Evolutionary conservation across 352 stramenopile species (phyloP).

Genomic region (Ophiocytium majus): DNA sequence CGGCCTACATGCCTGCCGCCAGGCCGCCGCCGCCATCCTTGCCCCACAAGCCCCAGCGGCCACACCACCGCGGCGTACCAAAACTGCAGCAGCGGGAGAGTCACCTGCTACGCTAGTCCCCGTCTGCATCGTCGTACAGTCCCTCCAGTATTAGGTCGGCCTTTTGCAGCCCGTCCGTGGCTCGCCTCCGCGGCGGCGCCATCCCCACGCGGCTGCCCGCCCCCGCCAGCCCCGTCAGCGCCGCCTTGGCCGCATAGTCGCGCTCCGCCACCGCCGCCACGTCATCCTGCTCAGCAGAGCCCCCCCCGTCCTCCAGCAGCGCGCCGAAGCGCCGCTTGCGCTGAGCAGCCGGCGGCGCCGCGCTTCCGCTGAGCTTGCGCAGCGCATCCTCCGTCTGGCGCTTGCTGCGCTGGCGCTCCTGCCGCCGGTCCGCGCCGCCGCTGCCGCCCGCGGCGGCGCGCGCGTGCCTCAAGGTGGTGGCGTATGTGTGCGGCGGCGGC

Average conservation of each 20-base stretch:
- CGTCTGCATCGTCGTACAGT: conserved; percentile 11
- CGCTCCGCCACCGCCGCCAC: background rate
- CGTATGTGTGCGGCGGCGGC: background rate
- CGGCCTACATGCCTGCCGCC: too few species aligned
- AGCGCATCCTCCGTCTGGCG: background rate
- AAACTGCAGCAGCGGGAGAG: too few species aligned
- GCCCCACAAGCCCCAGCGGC: too few species aligned
- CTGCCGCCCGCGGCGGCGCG: background rate
- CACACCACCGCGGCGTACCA: too few species aligned
- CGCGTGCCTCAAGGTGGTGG: background rate
- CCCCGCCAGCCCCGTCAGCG: background rate
- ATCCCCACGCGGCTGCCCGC: background rate
- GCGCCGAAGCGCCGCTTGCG: background rate
- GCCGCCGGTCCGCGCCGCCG: background rate
- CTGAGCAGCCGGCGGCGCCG: background rate
- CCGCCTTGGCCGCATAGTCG: background rate
- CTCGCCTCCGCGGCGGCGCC: background rate
- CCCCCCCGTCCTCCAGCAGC: background rate
- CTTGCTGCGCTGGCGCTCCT: background rate
- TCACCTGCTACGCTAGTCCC: background rate
- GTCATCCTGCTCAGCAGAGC: background rate
- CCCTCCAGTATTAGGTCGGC: conserved; percentile 20
- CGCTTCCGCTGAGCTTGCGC: conserved; percentile 3
- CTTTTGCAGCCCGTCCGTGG: background rate
- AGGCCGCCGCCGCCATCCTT: too few species aligned